Evolutionary conservation across 73 alveolate genomes (phyloP).

Genomic region (Paramecium primaurelia): DNA sequence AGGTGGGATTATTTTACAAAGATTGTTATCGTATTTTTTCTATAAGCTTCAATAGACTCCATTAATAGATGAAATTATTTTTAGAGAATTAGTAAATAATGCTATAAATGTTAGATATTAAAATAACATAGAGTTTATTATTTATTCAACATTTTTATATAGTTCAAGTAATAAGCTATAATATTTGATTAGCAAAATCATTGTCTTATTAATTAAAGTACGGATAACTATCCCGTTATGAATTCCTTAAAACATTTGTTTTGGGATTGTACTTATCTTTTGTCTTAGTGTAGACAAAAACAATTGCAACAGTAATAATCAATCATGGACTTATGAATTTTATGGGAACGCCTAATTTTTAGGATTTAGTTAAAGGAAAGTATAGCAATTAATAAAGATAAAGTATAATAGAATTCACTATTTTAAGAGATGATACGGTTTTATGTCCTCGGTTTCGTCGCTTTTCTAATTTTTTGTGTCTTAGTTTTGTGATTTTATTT

Average conservation of each 20-base stretch:
- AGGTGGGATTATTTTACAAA: conserved; percentile 46
- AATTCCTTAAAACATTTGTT: not conserved
- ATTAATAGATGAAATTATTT: conserved; percentile 36
- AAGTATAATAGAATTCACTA: not conserved
- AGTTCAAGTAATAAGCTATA: not conserved
- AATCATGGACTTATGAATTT: conserved; percentile 42
- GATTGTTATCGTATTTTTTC: not conserved
- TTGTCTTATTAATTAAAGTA: not conserved
- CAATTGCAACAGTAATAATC: conserved; percentile 26
- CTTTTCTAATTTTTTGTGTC: conserved; percentile 25
- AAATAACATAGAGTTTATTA: not conserved
- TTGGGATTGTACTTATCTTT: not conserved
- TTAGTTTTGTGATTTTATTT: conserved; percentile 39
- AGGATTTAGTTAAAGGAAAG: not conserved
- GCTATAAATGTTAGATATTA: not conserved
- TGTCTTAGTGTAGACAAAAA: conserved; percentile 8
- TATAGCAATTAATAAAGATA: not conserved
- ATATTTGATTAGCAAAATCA: not conserved
- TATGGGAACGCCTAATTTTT: conserved; percentile 45
- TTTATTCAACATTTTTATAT: not conserved
- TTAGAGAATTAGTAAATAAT: conserved; percentile 39
- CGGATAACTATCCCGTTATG: not conserved
- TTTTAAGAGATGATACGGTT: conserved; percentile 43
- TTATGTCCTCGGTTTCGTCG: not conserved
- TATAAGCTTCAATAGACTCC: not conserved